Evolutionary conservation across 208 protist species (phyloP).

Genomic region (Trypanosoma theileri): DNA sequence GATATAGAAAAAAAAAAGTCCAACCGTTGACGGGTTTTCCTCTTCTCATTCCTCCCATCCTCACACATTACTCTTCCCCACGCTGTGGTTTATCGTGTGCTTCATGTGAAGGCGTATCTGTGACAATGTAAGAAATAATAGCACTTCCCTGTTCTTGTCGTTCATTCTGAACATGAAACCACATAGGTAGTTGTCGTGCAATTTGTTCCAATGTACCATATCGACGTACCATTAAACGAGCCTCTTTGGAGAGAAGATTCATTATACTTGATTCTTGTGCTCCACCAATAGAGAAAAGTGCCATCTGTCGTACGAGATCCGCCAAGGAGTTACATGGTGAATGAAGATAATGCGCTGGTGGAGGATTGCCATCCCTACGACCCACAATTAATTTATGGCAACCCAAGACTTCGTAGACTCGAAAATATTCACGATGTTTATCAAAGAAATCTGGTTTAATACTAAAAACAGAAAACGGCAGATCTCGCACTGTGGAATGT

Average conservation of each 20-base stretch:
- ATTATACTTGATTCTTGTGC: slow-evolving; percentile 45
- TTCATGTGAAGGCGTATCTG: slow-evolving; percentile 7
- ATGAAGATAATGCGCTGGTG: slow-evolving; percentile 35
- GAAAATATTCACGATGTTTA: slow-evolving; percentile 26
- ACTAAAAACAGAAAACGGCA: slow-evolving; percentile 40
- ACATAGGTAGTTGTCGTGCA: slow-evolving; percentile 74
- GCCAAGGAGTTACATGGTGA: slow-evolving; percentile 39
- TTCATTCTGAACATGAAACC: slow-evolving; percentile 73
- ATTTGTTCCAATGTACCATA: slow-evolving; percentile 55
- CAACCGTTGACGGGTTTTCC: too few species aligned
- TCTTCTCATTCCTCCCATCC: neutral
- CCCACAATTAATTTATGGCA: slow-evolving; percentile 36
- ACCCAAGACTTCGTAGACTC: slow-evolving; percentile 28
- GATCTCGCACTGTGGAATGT: neutral
- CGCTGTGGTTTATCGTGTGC: too few species aligned
- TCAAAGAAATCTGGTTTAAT: slow-evolving; percentile 38
- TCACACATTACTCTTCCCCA: too few species aligned
- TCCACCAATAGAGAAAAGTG: slow-evolving; percentile 52
- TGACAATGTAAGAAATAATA: slow-evolving; percentile 82
- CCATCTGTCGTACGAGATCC: slow-evolving; percentile 68
- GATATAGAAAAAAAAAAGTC: too few species aligned
- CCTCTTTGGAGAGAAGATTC: slow-evolving; percentile 42
- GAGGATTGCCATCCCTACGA: slow-evolving; percentile 26
- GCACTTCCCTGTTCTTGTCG: slow-evolving; percentile 32
- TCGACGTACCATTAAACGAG: slow-evolving; percentile 38